Base-by-base conservation (phyloP, 106 monocot genomes). In the Triglochin maritima region DNA sequence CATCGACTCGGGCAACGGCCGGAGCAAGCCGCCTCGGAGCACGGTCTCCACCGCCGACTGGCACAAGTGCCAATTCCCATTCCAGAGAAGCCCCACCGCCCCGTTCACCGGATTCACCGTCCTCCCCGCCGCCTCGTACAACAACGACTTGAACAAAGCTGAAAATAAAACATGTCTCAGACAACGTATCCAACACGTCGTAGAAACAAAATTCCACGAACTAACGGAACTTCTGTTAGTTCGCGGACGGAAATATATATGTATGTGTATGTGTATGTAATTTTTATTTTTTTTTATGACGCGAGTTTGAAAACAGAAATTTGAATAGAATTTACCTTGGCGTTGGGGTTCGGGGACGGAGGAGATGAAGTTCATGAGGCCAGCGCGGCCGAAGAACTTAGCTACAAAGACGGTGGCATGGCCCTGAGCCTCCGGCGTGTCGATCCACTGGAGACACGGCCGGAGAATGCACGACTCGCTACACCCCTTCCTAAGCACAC, bases 41-140 rank as follows among this genome's bases (percentile, higher is more conserved):
- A 94, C 86, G 12, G 82, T 81, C 58, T 89, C 84, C 15, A 94
- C 93, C 50, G 93, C 93, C 49, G 71, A 73, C 72, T 86, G 82
- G 74, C 93, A 94, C 16, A 89, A 76, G 57, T 84, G 65, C 93
- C 93, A 94, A 56, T 81, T 82, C 5, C 89, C 86, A 11, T 72
- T 62, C 82, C 79, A 78, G 14, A 94, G 78, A 3, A 94, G 65
- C 57, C 93, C 93, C 7, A 89, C 93, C 8, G 93, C 93, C 11
- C 93, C 93, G 69, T 69, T 84, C 49, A 93, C 89, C 17, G 93
- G 93, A 65, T 86, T 89, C 62, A 93, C 79, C 58, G 86, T 84
- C 51, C 93, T 65, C 43, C 89, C 93, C 46, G 83, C 83, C 2
- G 93, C 86, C 64, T 93, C 93, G 73, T 78, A 93, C 59, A 93